These are phyloP conservation scores for Alternaria viburni DNA, from an alignment of 2,329 filamentous ascomycete genomes.

Conservation along the genomic window DNA sequence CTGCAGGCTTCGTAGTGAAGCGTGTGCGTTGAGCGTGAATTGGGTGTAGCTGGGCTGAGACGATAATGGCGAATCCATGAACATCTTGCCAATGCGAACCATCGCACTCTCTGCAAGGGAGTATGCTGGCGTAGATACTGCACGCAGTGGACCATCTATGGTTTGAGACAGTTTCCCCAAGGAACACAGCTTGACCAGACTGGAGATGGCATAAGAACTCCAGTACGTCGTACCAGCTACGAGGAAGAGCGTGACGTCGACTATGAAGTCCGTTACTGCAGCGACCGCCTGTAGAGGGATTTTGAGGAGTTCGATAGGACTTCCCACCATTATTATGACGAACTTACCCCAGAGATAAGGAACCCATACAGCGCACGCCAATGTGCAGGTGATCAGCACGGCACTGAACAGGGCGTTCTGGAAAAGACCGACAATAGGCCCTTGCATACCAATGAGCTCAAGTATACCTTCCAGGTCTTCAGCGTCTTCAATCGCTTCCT, in stretches of 20 bases:
- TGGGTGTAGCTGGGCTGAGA: conserved; percentile 42
- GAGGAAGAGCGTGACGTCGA: conserved; percentile 74
- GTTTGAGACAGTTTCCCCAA: conserved; percentile 24
- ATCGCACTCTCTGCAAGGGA: conserved; percentile 44
- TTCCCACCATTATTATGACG: conserved; percentile 77
- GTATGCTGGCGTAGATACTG: conserved; percentile 38
- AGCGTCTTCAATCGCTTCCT: conserved; percentile 77
- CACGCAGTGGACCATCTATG: conserved; percentile 24
- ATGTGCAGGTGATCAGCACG: conserved; percentile 82
- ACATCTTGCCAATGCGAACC: conserved; percentile 42
- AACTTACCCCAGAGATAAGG: conserved; percentile 92
- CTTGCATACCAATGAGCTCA: conserved; percentile 95
- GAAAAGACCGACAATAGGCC: conserved; percentile 84
- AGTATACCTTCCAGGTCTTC: conserved; percentile 97
- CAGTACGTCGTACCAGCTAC: conserved; percentile 60
- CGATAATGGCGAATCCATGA: conserved; percentile 34
- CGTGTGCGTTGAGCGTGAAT: conserved; percentile 47
- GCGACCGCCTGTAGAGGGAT: conserved; percentile 76
- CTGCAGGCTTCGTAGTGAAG: conserved; percentile 46
- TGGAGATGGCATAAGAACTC: conserved; percentile 36
- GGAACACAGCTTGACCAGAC: conserved; percentile 27
- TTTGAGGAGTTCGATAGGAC: conserved; percentile 72
- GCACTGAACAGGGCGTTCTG: conserved; percentile 96
- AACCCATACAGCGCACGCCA: conserved; percentile 84
- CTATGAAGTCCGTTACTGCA: conserved; percentile 75